Conservation (phyloP, 495 filamentous ascomycete species). For the Chaetomidium leptoderma region DNA sequence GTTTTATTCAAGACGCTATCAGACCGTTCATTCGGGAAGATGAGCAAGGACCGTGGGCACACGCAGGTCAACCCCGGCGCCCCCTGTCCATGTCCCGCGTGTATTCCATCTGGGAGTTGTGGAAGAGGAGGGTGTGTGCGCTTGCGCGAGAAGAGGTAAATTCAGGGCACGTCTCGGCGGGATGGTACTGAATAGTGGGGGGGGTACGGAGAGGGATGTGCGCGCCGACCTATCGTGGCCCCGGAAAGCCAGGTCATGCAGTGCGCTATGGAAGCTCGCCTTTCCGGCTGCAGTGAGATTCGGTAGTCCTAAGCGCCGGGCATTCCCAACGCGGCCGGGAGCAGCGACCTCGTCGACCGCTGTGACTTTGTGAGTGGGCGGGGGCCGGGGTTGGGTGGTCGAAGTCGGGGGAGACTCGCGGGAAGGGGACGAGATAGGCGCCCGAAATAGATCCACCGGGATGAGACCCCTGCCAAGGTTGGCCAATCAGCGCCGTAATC, state of each 20-base stretch:
- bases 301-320: constrained; percentile 27
- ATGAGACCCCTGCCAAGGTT: constrained; percentile 1
- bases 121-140: background rate
- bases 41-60: background rate
- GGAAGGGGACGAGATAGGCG: constrained; percentile 20
- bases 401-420: constrained; percentile 5
- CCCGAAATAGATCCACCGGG: constrained; percentile 26
- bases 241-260: constrained; percentile 13
- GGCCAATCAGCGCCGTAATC: constrained; percentile 28
- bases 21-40: background rate
- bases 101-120: background rate
- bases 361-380: constrained; percentile 21
- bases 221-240: constrained; percentile 8
- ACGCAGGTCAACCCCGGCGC: background rate
- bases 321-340: constrained; percentile 7
- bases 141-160: background rate
- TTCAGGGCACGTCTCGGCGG: background rate
- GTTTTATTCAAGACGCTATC: constrained; percentile 16
- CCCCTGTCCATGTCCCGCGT: constrained; percentile 10
- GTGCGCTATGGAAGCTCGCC: constrained; percentile 20
- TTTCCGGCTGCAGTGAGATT: constrained; percentile 27
- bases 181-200: background rate
- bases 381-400: constrained; percentile 13
- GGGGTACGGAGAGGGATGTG: background rate
- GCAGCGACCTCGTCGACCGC: constrained; percentile 2